phyloP scores from a whole-genome alignment of 345 rosid species.

The Raphanus raphanistrum region DNA sequence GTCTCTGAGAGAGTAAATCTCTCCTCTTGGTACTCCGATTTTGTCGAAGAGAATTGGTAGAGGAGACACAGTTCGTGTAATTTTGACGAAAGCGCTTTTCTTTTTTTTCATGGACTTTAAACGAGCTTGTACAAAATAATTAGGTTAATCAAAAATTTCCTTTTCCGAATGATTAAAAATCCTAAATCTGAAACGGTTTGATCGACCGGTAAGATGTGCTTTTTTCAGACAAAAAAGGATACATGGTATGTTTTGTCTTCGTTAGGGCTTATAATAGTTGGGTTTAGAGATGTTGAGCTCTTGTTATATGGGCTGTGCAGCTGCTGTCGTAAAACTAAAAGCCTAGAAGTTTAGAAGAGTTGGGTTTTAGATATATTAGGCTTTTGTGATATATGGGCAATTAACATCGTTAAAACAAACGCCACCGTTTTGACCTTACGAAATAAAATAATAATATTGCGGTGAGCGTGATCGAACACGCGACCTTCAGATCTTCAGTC shows the following conservation, averaged over 20 bases:
- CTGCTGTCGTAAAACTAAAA: neutral
- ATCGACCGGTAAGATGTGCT: neutral
- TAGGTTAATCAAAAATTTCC: neutral
- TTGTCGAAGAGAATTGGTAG: slow-evolving; percentile 3
- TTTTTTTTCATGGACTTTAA: neutral
- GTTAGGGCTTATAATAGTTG: neutral
- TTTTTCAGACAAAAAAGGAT: neutral
- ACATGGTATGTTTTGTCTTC: neutral
- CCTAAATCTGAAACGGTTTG: neutral
- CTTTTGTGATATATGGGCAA: neutral
- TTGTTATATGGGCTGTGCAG: neutral
- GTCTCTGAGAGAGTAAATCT: neutral
- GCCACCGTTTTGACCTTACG: neutral
- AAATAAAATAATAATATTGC: slow-evolving; percentile 37
- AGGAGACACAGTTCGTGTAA: neutral
- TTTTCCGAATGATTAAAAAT: neutral
- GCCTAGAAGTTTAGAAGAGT: neutral
- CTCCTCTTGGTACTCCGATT: slow-evolving; percentile 6
- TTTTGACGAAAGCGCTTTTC: slow-evolving; percentile 4
- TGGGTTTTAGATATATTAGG: slow-evolving; percentile 3
- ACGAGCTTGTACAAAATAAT: neutral
- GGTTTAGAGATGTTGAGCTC: neutral
- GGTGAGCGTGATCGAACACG: slow-evolving; percentile 98
- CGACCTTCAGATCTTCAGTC: slow-evolving; percentile 99
- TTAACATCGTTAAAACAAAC: neutral